A percentile compares a stretch with the other conserved stretches of the same genome.
Evolutionary conservation across 352 stramenopile species (phyloP).

Genomic region (Elongisporangium anandrum): DNA sequence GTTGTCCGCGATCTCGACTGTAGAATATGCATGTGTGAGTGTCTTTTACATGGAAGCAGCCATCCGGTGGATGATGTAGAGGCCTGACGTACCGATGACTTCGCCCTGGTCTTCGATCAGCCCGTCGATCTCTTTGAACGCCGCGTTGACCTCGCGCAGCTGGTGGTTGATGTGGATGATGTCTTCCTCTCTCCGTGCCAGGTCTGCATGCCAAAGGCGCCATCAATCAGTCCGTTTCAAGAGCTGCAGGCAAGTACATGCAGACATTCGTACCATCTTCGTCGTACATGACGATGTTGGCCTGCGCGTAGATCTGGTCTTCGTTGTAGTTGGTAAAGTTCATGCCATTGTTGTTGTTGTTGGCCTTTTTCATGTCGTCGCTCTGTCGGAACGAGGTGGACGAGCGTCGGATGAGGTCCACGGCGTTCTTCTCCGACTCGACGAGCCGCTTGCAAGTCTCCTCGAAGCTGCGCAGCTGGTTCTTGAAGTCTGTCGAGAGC

Average conservation of each 20-base stretch:
- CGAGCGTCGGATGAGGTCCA: conserved; percentile 78
- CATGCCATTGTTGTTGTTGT: conserved; percentile 14
- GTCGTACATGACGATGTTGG: conserved; percentile 79
- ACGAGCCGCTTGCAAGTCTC: conserved; percentile 64
- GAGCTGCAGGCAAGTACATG: background rate
- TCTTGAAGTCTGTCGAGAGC: conserved; percentile 84
- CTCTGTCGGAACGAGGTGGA: conserved; percentile 60
- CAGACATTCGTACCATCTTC: conserved; percentile 64
- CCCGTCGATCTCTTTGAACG: conserved; percentile 81
- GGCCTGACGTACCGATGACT: conserved; percentile 33
- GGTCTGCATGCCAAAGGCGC: conserved; percentile 28
- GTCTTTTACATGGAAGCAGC: background rate
- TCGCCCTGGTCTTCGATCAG: conserved; percentile 83
- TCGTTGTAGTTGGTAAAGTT: conserved; percentile 83
- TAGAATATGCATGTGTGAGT: background rate
- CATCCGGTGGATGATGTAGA: background rate
- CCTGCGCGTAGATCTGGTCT: conserved; percentile 85
- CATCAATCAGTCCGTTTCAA: conserved; percentile 5
- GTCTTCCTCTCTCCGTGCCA: conserved; percentile 77
- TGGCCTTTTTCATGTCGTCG: conserved; percentile 17
- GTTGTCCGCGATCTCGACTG: conserved; percentile 82
- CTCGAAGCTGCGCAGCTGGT: conserved; percentile 70
- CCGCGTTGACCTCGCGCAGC: conserved; percentile 78
- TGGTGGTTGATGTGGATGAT: conserved; percentile 89
- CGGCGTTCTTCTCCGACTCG: conserved; percentile 64